Percentiles rank a stretch among this genome's conserved stretches.
phyloP scores from a whole-genome alignment of 257 asterid species.

The Solanum commersonii region DNA sequence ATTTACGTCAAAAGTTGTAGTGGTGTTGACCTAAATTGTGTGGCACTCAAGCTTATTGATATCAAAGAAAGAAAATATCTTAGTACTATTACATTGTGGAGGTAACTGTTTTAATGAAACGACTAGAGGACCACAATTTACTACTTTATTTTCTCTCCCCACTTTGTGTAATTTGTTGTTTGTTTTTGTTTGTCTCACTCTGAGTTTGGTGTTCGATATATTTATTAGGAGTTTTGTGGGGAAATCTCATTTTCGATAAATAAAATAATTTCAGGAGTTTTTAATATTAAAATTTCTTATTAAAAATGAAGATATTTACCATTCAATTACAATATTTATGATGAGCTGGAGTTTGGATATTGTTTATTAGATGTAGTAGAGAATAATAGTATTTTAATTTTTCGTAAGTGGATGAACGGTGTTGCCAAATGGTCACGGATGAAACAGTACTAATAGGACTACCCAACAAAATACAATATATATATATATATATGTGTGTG shows the following conservation, averaged over 20 bases:
- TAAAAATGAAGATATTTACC: neutral
- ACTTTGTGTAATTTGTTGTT: neutral
- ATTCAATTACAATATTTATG: neutral
- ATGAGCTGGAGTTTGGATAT: neutral
- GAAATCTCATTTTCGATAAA: neutral
- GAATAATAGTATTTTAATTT: neutral
- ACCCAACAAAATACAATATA: neutral
- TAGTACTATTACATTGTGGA: neutral
- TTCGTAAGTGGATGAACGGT: neutral
- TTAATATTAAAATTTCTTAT: neutral
- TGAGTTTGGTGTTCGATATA: neutral
- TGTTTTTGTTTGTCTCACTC: neutral
- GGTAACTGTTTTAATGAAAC: neutral
- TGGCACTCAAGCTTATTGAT: neutral
- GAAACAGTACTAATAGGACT: neutral
- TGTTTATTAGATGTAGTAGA: neutral
- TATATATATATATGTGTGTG: neutral
- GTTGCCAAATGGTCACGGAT: slow-evolving; percentile 3
- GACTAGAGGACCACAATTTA: neutral
- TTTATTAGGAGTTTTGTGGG: neutral
- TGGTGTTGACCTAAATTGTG: neutral
- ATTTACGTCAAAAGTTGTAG: neutral
- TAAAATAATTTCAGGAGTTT: neutral
- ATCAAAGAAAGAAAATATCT: neutral
- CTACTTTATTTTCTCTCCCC: neutral